Evolutionary conservation across 2,329 filamentous ascomycete species (phyloP), one percentile per base, ranked within the genome.

Genomic region (Colletotrichum lentis): DNA sequence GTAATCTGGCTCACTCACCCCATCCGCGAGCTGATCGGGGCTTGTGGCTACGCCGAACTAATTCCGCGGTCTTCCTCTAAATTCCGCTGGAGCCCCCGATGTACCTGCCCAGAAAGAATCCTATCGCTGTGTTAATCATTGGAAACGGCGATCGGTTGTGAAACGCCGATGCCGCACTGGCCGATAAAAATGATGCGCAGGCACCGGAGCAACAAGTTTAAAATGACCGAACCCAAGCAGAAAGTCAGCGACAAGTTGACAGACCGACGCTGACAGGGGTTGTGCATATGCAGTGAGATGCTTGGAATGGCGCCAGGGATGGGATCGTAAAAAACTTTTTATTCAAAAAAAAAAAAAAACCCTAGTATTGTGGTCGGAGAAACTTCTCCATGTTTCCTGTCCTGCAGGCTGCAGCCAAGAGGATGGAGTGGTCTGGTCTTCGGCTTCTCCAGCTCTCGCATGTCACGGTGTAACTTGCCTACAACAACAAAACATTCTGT

Each of bases 371-470:
- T 4, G 41, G 24, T 8, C 20, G 35, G 3, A 37, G 31, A 43
- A 61, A 41, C 20, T 22, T 62, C 43, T 66, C 43, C 11, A 57
- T 39, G 18, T 31, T 63, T 52, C 49, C 50, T 56, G 5, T 27
- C 52, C 55, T 66, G 63, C 59, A 63, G 64, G 44, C 55, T 66
- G 63, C 59, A 63, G 64, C 64, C 58, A 57, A 67, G 46, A 52
- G 22, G 14, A 31, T 43, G 46, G 57, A 43, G 18, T n/a, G 46
- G 57, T 50, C 46, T 39, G 31, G 57, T 52, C 57, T 60, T 60
- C 57, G 57, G 46, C 46, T 18, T 60, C 35, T 43, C 57, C 57
- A 59, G 31, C n/a, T 11, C 8, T 39, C 5, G 5, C 11, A 27
- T 31, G 16, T n/a, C 27, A 37, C 18, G 35, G 18, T 53, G 10